Evolutionary conservation across 2,329 filamentous ascomycete species (phyloP).

Genomic region (Cercospora brassicicola): DNA sequence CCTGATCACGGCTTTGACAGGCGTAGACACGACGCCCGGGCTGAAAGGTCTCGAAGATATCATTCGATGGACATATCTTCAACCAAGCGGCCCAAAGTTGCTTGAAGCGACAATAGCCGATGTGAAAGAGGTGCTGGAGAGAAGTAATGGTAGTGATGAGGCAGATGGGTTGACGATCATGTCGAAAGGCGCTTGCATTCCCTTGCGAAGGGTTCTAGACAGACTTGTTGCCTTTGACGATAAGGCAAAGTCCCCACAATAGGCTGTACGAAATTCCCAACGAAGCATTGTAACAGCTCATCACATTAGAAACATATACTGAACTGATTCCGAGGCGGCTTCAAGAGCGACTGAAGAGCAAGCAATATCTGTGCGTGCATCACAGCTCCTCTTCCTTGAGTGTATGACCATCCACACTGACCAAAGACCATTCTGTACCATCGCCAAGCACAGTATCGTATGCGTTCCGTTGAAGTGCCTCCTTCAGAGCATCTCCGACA

Average conservation of each 20-base stretch:
- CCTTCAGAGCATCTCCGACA: conserved; percentile 16
- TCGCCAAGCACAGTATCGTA: conserved; percentile 31
- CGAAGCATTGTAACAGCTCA: background rate
- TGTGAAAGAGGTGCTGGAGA: conserved; percentile 45
- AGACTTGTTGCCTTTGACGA: conserved; percentile 30
- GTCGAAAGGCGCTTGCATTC: conserved; percentile 48
- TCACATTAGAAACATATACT: too few relatives aligned
- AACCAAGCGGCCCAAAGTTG: conserved; percentile 38
- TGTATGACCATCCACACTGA: conserved; percentile 36
- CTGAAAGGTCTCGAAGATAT: conserved; percentile 52
- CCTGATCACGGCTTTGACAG: conserved; percentile 41
- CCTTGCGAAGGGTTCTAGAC: conserved; percentile 40
- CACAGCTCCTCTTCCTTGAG: conserved; percentile 36
- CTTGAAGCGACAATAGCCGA: conserved; percentile 48
- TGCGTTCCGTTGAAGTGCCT: conserved; percentile 28
- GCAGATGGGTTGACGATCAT: conserved; percentile 50
- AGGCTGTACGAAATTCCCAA: background rate
- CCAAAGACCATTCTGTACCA: conserved; percentile 30
- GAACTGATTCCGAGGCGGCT: too few relatives aligned
- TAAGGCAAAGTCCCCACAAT: background rate
- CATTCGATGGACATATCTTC: conserved; percentile 55
- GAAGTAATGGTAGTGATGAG: conserved; percentile 40
- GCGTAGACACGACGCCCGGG: conserved; percentile 37
- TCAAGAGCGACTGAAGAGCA: too few relatives aligned
- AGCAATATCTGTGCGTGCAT: background rate